Evolutionary conservation across 805 yeast genomes (phyloP).

Genomic region (Candida nanaspora): DNA sequence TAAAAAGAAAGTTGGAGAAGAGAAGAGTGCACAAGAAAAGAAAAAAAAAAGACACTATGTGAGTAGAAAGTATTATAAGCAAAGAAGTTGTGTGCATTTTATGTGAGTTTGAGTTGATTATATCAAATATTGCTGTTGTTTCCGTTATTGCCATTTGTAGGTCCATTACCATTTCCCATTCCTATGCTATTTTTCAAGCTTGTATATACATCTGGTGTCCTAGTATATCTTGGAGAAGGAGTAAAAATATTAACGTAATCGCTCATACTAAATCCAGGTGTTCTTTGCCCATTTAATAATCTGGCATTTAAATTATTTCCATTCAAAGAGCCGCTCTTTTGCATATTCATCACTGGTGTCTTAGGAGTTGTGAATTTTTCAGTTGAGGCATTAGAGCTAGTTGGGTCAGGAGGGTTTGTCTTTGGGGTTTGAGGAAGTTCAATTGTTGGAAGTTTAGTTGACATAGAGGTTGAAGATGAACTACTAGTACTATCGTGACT

Average conservation of each 20-base stretch:
- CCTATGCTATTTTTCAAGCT: neutral
- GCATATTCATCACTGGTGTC: conserved; percentile 10
- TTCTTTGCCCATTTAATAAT: conserved; percentile 26
- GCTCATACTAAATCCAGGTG: conserved; percentile 73
- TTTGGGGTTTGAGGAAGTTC: neutral
- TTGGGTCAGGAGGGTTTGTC: neutral
- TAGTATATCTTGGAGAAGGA: conserved; percentile 49
- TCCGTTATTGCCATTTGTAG: neutral
- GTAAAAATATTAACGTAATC: conserved; percentile 77
- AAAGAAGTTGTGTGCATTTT: too few species aligned
- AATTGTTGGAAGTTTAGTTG: too few species aligned
- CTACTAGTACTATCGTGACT: too few species aligned
- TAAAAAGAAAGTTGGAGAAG: too few species aligned
- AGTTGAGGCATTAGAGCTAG: neutral
- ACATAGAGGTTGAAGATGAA: too few species aligned
- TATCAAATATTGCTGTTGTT: neutral
- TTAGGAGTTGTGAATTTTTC: conserved; percentile 24
- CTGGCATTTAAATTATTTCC: neutral
- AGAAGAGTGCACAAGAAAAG: too few species aligned
- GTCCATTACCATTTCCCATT: neutral
- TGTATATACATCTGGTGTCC: conserved; percentile 26
- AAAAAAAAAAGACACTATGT: too few species aligned
- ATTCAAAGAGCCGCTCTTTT: neutral
- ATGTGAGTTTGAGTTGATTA: too few species aligned
- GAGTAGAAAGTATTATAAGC: too few species aligned